Base-by-base conservation (phyloP, 805 yeast species). In the Yamadazyma kitorensis region DNA sequence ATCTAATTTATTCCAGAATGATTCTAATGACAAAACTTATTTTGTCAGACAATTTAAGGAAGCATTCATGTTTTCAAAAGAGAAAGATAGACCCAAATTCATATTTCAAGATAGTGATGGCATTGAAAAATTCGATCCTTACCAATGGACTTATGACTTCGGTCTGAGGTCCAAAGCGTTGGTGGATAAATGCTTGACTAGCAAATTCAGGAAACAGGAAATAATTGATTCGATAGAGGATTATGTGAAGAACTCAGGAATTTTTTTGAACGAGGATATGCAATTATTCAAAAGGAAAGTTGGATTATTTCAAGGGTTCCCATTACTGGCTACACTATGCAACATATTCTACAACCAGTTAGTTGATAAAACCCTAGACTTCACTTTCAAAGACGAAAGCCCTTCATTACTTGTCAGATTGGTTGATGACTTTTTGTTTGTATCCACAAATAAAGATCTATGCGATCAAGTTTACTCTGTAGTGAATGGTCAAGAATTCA, bases 221-320 rank as follows among this genome's bases (percentile, higher is more conserved):
- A 55, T 84, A 0, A 7, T 76, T 2, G 54, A 58, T 0, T 52
- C 76, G 8, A 61, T 81, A 0, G 54, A 59, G 13, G 54, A 58
- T n/a, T 88, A 85, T 37, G 53, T 87, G 10, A 57, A 59, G n/a
- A 58, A 68, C 9, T 70, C 85, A 0, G 59, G 69, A 0, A 57
- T 81, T 0, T 55, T 55, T 17, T 54, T 72, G 60, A 48, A 55
- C 1, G 55, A 63, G 3, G 74, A 66, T 29, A n/a, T 29, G 14
- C 22, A 28, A 16, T 12, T 45, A 6, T 64, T 41, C 48, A 49
- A 54, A n/a, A 61, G 95, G 38, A 74, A 61, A 27, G 55, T 61
- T 7, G 98, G 98, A 0, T 68, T 91, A 0, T 88, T 82, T 34
- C 98, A 89, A 59, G 98, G 98, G 0, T 75, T 86, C 6, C 78